Conservation (phyloP, 192 early-diverging fungal genomes). For the Linnemannia exigua region DNA sequence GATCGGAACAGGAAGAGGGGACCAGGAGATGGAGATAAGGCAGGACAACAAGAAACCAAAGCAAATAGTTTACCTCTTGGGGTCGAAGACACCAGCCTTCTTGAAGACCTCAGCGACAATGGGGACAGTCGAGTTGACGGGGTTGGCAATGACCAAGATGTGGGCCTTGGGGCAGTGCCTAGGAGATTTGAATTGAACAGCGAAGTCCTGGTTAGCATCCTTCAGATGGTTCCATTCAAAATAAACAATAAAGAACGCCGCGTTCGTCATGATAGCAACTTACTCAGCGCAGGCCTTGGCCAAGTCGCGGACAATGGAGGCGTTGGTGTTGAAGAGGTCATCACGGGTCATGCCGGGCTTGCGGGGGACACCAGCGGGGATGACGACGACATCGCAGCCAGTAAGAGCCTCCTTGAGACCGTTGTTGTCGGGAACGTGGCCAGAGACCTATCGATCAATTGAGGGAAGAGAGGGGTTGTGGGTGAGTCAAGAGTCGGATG, state of each 20-base stretch:
- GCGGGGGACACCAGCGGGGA: constrained; percentile 97
- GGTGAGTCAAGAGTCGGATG: too few relatives aligned
- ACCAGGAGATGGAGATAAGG: too few relatives aligned
- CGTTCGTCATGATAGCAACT: constrained; percentile 18
- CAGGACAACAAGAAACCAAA: neutral
- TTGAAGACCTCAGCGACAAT: constrained; percentile 97
- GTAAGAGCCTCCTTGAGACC: constrained; percentile 63
- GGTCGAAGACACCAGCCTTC: constrained; percentile 89
- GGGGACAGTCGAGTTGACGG: constrained; percentile 98
- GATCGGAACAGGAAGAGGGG: constrained; percentile 5
- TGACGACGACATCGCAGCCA: constrained; percentile 80
- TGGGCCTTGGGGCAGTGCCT: constrained; percentile 88
- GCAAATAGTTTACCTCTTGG: constrained; percentile 65
- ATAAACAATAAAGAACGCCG: neutral
- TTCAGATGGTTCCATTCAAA: neutral
- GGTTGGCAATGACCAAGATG: constrained; percentile 95
- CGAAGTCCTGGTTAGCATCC: neutral
- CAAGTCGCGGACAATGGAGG: constrained; percentile 90
- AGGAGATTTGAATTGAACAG: constrained; percentile 6
- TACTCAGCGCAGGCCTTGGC: constrained; percentile 84
- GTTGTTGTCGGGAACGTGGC: constrained; percentile 59
- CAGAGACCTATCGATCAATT: constrained; percentile 56
- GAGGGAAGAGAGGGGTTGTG: neutral
- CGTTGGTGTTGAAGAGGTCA: constrained; percentile 99
- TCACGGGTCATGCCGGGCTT: constrained; percentile 99